Conservation (phyloP, 2,329 filamentous ascomycete genomes). For the Trichophyton schoenleinii region DNA sequence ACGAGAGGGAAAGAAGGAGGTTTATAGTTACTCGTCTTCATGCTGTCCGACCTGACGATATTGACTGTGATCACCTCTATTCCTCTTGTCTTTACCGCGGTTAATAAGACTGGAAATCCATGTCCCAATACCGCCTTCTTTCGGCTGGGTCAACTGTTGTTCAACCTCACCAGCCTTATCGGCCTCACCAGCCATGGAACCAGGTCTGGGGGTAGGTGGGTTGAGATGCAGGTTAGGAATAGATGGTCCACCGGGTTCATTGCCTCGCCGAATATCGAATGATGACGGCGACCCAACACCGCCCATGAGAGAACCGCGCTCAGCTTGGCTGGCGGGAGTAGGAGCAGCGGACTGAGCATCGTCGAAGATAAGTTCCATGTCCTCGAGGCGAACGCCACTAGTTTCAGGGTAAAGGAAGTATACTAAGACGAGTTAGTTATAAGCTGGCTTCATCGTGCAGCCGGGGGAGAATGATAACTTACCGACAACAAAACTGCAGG, state of each 20-base stretch:
- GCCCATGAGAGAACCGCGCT: constrained; percentile 65
- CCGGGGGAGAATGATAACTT: constrained; percentile 29
- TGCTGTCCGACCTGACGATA: constrained; percentile 37
- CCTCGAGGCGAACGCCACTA: constrained; percentile 84
- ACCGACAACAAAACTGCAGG: constrained; percentile 91
- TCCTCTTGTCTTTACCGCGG: constrained; percentile 29
- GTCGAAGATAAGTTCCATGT: constrained; percentile 91
- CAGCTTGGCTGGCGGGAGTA: constrained; percentile 64
- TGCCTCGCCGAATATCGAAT: constrained; percentile 50
- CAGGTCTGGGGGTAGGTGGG: constrained; percentile 48
- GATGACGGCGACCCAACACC: constrained; percentile 67
- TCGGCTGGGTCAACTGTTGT: constrained; percentile 16
- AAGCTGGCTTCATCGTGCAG: neutral
- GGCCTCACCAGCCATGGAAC: constrained; percentile 8
- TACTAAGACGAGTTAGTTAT: constrained; percentile 42
- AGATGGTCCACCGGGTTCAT: constrained; percentile 37
- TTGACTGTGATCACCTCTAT: constrained; percentile 30
- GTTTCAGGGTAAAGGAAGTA: constrained; percentile 98
- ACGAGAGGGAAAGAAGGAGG: neutral
- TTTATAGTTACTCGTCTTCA: constrained; percentile 25
- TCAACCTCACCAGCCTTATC: constrained; percentile 19
- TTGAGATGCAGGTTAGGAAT: constrained; percentile 76
- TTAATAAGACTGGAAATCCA: constrained; percentile 59
- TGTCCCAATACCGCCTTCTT: constrained; percentile 47
- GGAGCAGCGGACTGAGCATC: constrained; percentile 75